Evolutionary conservation across 208 protist species (phyloP), one percentile per base, ranked within the genome.

Genomic region (Leishmania gerbilli): DNA sequence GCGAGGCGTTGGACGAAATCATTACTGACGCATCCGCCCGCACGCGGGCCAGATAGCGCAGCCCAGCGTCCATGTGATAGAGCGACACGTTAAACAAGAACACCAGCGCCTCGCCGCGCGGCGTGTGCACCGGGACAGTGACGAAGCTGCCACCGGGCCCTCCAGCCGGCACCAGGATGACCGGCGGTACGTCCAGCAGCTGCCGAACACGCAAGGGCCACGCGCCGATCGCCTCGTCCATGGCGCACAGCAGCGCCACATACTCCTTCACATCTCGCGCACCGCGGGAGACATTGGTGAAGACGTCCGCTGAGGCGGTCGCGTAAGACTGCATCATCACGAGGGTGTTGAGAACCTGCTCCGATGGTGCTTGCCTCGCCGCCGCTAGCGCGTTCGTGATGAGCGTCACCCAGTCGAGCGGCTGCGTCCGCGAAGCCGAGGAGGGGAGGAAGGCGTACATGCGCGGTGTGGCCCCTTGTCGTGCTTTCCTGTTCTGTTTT

Each of bases 81-180:
- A 91, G 76, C 15, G 90, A 85, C 0, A 86, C 92, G 82, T 96
- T 94, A 79, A 92, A 91, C 45, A 94, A 77, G 24, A 94, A 83
- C 42, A 93, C 71, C 47, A 93, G 85, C 19, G 85, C 79, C 83
- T 96, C 92, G 78, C 27, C 90, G 67, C 65, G 86, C 62, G 68
- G 87, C 64, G 56, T 83, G 40, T 24, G 87, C 45, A 75, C 79
- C 2, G 77, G 60, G 8, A 78, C 60, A 1, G 74, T 77, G 51
- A 82, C 45, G 45, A 71, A 27, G 37, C 82, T 82, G 42, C 78
- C 56, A 69, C 62, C 78, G 68, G 53, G n/a, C 67, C 74, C 65
- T 42, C 74, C 68, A 21, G 45, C 62, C 21, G 78, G 51, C 76
- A 81, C 62, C 31, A 84, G 34, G 5, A 71, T 65, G 8, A 83